Evolutionary conservation across 441 rosid genomes (phyloP).

Genomic region (Breynia disticha): DNA sequence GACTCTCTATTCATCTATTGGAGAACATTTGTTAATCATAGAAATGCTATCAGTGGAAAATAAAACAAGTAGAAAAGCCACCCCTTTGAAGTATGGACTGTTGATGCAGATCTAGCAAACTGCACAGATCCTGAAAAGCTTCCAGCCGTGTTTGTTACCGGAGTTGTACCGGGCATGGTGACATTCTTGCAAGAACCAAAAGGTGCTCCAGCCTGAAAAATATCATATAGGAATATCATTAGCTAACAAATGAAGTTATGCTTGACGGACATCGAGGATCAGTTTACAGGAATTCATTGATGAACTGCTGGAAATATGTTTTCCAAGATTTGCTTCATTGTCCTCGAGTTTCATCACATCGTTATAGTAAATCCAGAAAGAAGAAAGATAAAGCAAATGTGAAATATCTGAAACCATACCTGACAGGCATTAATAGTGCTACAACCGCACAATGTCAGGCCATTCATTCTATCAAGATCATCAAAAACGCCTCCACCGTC

Average conservation of each 20-base stretch:
- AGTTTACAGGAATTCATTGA: too few species aligned
- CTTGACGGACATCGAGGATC: background rate
- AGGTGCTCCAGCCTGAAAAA: slow-evolving; percentile 68
- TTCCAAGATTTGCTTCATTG: background rate
- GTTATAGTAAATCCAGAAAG: too few species aligned
- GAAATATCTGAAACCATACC: slow-evolving; percentile 24
- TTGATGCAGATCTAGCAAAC: slow-evolving; percentile 53
- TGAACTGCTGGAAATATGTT: background rate
- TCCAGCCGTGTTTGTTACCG: slow-evolving; percentile 41
- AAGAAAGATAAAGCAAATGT: background rate
- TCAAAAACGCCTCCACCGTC: slow-evolving; percentile 91
- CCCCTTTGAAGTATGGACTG: slow-evolving; percentile 23
- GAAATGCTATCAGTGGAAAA: slow-evolving; percentile 30
- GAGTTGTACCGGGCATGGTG: slow-evolving; percentile 37
- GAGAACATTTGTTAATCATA: slow-evolving; percentile 18
- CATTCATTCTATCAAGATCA: slow-evolving; percentile 69
- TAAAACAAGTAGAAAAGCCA: slow-evolving; percentile 27
- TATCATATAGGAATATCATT: slow-evolving; percentile 5
- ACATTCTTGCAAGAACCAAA: slow-evolving; percentile 77
- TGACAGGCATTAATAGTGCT: slow-evolving; percentile 65
- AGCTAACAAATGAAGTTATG: background rate
- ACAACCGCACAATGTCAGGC: slow-evolving; percentile 75
- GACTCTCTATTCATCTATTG: slow-evolving; percentile 15
- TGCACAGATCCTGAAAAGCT: slow-evolving; percentile 83
- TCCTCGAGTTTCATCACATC: too few species aligned